Conservation (phyloP, 192 early-diverging fungal species). For the Coemansia sp. region DNA sequence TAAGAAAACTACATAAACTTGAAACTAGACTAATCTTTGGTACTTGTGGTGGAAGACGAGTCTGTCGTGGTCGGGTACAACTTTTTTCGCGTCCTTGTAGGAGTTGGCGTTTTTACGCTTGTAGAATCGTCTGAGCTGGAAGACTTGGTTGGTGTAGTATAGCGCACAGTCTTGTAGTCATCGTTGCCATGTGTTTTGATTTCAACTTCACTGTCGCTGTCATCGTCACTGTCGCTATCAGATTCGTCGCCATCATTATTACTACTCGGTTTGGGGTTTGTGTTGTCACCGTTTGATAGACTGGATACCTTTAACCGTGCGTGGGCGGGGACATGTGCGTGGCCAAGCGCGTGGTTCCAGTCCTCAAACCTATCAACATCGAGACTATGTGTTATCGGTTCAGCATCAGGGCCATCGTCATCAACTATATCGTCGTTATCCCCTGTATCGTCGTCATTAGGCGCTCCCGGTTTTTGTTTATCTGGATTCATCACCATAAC, state of each 20-base stretch:
- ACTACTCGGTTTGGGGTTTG: background rate
- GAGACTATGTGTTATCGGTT: constrained; percentile 13
- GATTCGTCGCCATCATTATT: background rate
- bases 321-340: background rate
- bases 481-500: constrained; percentile 5
- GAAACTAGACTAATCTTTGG: background rate
- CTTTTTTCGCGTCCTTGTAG: background rate
- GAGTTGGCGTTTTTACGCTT: background rate
- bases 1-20: background rate
- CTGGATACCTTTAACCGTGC: background rate
- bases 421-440: constrained; percentile 11
- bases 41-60: background rate
- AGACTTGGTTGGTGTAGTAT: background rate
- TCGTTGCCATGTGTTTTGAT: background rate
- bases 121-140: background rate
- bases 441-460: constrained; percentile 11
- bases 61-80: background rate
- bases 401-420: constrained; percentile 11
- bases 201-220: constrained; percentile 9
- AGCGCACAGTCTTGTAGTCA: background rate
- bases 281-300: background rate
- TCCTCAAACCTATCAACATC: constrained; percentile 12
- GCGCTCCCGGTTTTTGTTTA: background rate
- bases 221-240: constrained; percentile 8
- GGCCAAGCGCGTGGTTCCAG: background rate